Conservation (phyloP, 257 asterid genomes). For the Buddleja alternifolia region DNA sequence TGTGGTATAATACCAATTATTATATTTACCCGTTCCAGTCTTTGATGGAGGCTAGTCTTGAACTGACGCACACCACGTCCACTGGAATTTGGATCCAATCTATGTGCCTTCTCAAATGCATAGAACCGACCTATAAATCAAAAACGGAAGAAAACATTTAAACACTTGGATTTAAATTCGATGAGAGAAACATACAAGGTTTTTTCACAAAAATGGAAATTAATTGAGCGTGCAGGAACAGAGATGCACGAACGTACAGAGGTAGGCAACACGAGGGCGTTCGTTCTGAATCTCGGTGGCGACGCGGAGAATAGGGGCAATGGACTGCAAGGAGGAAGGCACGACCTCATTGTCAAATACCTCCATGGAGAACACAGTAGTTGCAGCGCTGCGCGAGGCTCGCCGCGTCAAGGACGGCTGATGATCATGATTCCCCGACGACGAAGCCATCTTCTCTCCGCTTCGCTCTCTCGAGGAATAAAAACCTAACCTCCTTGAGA, state of each 20-base stretch:
- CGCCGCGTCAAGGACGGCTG: conserved; percentile 66
- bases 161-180: not conserved
- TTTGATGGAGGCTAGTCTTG: conserved; percentile 91
- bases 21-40: conserved; percentile 74
- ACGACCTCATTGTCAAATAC: conserved; percentile 96
- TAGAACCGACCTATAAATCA: conserved; percentile 76
- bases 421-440: conserved; percentile 39
- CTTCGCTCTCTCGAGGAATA: conserved; percentile 26
- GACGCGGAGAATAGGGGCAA: conserved; percentile 92
- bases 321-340: conserved; percentile 89
- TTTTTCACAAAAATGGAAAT: not conserved
- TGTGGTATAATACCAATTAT: not conserved
- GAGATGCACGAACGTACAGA: conserved; percentile 50
- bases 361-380: conserved; percentile 84
- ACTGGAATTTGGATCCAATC: conserved; percentile 84
- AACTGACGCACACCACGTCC: conserved; percentile 99
- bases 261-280: conserved; percentile 93
- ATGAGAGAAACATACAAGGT: not conserved
- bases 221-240: not conserved
- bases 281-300: conserved; percentile 80
- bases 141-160: not conserved
- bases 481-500: not conserved
- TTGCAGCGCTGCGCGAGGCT: conserved; percentile 89
- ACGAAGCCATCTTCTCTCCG: conserved; percentile 37
- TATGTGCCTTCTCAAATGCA: conserved; percentile 96